These are phyloP conservation scores for Lentinula sp. DNA, from an alignment of 768 basidiomycete species.

Conservation along the genomic window DNA sequence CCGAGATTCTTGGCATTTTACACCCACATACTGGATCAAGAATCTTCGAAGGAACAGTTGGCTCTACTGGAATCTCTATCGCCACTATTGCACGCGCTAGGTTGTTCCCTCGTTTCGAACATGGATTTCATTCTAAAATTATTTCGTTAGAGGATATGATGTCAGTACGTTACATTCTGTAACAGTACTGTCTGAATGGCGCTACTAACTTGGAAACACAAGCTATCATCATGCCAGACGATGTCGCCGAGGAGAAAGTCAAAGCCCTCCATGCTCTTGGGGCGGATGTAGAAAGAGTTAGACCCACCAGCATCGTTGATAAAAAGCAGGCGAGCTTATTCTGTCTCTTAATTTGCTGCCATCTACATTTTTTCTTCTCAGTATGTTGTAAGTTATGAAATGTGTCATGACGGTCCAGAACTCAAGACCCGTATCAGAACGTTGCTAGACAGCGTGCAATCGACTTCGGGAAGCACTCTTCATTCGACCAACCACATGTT, in stretches of 20 bases:
- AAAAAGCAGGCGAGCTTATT: slow-evolving; percentile 75
- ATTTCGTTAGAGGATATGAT: slow-evolving; percentile 69
- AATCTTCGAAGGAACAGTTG: slow-evolving; percentile 97
- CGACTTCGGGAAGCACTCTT: slow-evolving; percentile 51
- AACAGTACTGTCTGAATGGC: background rate
- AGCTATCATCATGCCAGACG: slow-evolving; percentile 91
- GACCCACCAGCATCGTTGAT: slow-evolving; percentile 96
- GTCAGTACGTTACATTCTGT: slow-evolving; percentile 46
- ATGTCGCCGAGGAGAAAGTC: slow-evolving; percentile 88
- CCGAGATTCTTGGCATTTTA: slow-evolving; percentile 76
- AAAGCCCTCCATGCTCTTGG: slow-evolving; percentile 79
- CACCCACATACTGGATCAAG: slow-evolving; percentile 84
- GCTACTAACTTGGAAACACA: slow-evolving; percentile 1
- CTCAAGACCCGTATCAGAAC: slow-evolving; percentile 47
- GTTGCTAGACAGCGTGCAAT: slow-evolving; percentile 76
- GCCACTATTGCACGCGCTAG: slow-evolving; percentile 88
- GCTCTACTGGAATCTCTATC: slow-evolving; percentile 93
- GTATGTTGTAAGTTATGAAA: slow-evolving; percentile 8
- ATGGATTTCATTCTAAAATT: background rate
- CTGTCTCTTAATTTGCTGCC: background rate
- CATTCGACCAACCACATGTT: slow-evolving; percentile 24
- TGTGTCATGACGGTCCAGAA: background rate
- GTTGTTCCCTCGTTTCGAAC: slow-evolving; percentile 30
- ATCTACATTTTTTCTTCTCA: background rate
- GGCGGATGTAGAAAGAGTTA: slow-evolving; percentile 82